Base-by-base conservation (phyloP, 805 yeast species). In the Myxozyma monticola region DNA sequence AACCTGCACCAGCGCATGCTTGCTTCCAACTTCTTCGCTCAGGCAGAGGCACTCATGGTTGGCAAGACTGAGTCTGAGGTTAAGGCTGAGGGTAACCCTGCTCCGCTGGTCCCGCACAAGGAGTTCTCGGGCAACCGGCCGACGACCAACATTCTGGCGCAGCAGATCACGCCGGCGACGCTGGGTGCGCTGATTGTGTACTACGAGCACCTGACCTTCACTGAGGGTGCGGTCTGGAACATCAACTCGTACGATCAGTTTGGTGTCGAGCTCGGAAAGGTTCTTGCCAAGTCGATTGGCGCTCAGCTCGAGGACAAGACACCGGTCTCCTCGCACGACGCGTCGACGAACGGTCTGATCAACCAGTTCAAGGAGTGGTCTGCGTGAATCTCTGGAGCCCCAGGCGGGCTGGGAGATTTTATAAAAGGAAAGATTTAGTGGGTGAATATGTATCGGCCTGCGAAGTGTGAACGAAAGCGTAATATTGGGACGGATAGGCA, bases 221-320 rank as follows among this genome's bases (percentile, higher is more conserved):
- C 90, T 52, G 99, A 93, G 76, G 99, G 99, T 75, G 99, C 99
- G 51, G 75, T 93, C 67, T 91, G 99, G 99, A 93, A 95, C 81
- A 90, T 93, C 77, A 93, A 93, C 83, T 91, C 98, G 17, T 93
- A 88, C 69, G 99, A 93, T 77, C 99, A 93, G 78, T 93, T 98
- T 96, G 99, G 99, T 74, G 99, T 93, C 66, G 99, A 93, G 77
- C 85, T 93, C 65, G 99, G 99, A 71, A 93, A 93, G 77, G 95
- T 85, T 46, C 81, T 93, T 68, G 99, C 99, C 68, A 93, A 93
- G 83, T 93, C 79, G 52, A 91, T 93, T 66, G 91, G 95, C 65
- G 79, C 79, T 64, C 97, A 93, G 75, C 82, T 93, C 68, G 86
- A 85, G 63, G 80, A 77, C 67, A 64, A 73, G 26, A 67, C 70